These are phyloP conservation scores for Triticum monococcum DNA, from an alignment of 176 grass and related monocot genomes.

Conservation along the genomic window DNA sequence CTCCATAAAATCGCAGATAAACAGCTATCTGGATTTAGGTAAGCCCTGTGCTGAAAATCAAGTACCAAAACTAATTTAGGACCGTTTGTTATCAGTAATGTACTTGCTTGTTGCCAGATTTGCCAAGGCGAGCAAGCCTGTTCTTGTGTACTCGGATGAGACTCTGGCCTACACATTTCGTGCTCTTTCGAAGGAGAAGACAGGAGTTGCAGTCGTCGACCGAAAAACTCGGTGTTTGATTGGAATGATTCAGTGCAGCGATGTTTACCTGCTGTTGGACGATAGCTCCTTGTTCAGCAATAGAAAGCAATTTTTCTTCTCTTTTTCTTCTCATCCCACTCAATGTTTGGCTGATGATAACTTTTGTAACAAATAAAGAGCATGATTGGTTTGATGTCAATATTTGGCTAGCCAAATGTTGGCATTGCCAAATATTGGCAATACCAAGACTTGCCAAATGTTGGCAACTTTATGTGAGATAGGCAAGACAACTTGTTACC, in stretches of 20 bases:
- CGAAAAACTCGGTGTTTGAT: slow-evolving; percentile 26
- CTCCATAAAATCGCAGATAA: slow-evolving; percentile 54
- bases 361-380: not conserved
- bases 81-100: not conserved
- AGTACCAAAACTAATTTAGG: not conserved
- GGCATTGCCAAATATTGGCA: too few relatives aligned
- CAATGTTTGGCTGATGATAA: not conserved
- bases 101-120: slow-evolving; percentile 18
- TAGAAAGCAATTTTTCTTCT: slow-evolving; percentile 39
- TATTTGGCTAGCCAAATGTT: too few relatives aligned
- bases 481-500: too few relatives aligned
- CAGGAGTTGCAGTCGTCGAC: slow-evolving; percentile 45
- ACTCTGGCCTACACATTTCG: slow-evolving; percentile 14
- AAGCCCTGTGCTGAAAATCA: not conserved
- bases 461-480: too few relatives aligned
- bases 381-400: too few relatives aligned
- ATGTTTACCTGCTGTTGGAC: slow-evolving; percentile 52
- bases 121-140: slow-evolving; percentile 11
- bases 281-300: slow-evolving; percentile 46
- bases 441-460: too few relatives aligned
- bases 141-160: slow-evolving; percentile 42
- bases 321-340: not conserved
- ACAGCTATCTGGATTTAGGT: slow-evolving; percentile 45
- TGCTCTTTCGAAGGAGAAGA: slow-evolving; percentile 43
- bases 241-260: slow-evolving; percentile 43